A percentile compares a stretch with the other conserved stretches of the same genome.
Evolutionary conservation across 805 yeast genomes (phyloP).

Genomic region (Pichia manshurica): DNA sequence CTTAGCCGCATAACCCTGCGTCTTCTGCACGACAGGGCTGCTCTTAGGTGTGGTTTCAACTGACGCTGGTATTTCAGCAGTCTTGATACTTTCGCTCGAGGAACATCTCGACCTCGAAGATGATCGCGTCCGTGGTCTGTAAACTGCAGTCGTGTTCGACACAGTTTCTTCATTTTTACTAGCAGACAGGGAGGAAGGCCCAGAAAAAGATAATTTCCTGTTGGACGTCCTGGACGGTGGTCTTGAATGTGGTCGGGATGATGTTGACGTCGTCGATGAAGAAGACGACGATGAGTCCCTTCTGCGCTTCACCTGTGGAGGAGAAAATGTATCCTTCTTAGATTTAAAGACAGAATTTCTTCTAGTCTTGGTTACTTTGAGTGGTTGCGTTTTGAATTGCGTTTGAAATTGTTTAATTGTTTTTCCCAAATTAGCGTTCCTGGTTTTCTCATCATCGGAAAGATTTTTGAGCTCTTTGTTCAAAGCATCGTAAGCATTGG

Average conservation of each 20-base stretch:
- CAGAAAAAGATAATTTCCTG: constrained; percentile 5
- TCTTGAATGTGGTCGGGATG: constrained; percentile 1
- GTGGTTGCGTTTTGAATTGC: constrained; percentile 3
- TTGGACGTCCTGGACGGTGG: constrained; percentile 5
- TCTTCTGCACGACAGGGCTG: not conserved
- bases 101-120: not conserved
- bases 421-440: not conserved
- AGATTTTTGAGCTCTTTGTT: constrained; percentile 3
- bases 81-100: constrained; percentile 6
- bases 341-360: constrained; percentile 10
- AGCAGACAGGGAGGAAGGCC: not conserved
- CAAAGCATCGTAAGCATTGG: constrained; percentile 8
- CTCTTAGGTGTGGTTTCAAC: constrained; percentile 8
- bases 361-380: constrained; percentile 11
- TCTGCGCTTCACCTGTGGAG: not conserved
- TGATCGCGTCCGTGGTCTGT: constrained; percentile 4
- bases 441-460: not conserved
- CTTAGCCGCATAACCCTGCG: not conserved
- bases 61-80: constrained; percentile 14
- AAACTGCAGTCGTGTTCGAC: constrained; percentile 1
- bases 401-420: constrained; percentile 6
- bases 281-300: constrained; percentile 1
- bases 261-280: not conserved
- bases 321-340: constrained; percentile 1
- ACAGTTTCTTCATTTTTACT: not conserved